Evolutionary conservation across 2,329 filamentous ascomycete species (phyloP).

Genomic region (Fusarium penzigii): DNA sequence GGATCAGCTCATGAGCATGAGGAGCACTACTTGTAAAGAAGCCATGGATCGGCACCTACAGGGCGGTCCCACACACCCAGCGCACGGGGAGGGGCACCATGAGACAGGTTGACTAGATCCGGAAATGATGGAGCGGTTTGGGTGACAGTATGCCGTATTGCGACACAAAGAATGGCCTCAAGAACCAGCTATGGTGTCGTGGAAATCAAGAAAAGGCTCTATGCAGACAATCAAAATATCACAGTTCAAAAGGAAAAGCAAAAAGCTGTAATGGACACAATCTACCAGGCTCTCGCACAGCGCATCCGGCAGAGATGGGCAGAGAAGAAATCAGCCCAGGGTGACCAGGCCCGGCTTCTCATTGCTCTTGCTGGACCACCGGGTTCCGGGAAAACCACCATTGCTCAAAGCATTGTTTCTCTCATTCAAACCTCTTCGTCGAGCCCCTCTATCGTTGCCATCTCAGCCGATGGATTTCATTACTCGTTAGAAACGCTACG

Average conservation of each 20-base stretch:
- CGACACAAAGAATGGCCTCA: too few species aligned
- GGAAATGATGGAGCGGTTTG: too few species aligned
- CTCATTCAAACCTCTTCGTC: constrained; percentile 9
- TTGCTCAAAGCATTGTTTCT: constrained; percentile 17
- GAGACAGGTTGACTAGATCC: too few species aligned
- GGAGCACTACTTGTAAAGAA: too few species aligned
- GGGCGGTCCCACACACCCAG: too few species aligned
- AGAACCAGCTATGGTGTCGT: too few species aligned
- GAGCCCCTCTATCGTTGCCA: constrained; percentile 21
- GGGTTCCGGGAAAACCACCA: constrained; percentile 24
- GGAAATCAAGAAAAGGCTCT: not conserved
- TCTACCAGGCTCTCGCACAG: constrained; percentile 25
- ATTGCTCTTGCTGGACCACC: constrained; percentile 22
- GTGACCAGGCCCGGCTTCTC: constrained; percentile 16
- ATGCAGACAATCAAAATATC: not conserved
- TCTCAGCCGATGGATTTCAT: constrained; percentile 34
- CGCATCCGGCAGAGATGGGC: constrained; percentile 23
- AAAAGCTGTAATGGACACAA: constrained; percentile 23
- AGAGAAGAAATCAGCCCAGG: constrained; percentile 11
- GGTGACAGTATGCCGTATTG: too few species aligned
- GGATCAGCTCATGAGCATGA: too few species aligned
- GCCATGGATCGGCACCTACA: not conserved
- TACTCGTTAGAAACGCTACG: constrained; percentile 26
- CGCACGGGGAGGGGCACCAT: too few species aligned
- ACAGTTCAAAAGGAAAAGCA: not conserved